phyloP scores from a whole-genome alignment of 805 yeast genomes.

The Nakazawaea laoshanensis region DNA sequence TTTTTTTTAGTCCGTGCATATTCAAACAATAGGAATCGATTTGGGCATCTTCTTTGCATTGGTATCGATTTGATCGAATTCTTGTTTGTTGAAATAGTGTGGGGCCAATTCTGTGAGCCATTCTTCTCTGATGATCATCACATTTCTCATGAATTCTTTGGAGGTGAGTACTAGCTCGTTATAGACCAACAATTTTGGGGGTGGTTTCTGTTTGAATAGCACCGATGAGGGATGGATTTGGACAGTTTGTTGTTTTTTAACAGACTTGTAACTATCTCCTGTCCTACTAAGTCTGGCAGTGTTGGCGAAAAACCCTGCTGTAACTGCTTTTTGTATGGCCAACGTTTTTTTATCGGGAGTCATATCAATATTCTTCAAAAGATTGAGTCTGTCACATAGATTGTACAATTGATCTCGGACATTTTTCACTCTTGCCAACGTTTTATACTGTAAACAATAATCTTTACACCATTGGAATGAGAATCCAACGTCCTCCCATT shows the following conservation, averaged over 20 bases:
- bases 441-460: slow-evolving; percentile 68
- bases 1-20: too few relatives aligned
- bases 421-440: slow-evolving; percentile 59
- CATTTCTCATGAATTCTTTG: slow-evolving; percentile 81
- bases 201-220: slow-evolving; percentile 56
- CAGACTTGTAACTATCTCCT: slow-evolving; percentile 64
- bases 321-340: slow-evolving; percentile 43
- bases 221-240: slow-evolving; percentile 82
- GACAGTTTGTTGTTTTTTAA: slow-evolving; percentile 64
- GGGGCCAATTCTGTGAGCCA: slow-evolving; percentile 77
- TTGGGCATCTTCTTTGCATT: slow-evolving; percentile 10
- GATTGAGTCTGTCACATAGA: slow-evolving; percentile 48
- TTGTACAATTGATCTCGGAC: slow-evolving; percentile 61
- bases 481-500: slow-evolving; percentile 62
- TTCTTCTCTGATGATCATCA: slow-evolving; percentile 60
- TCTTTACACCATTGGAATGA: slow-evolving; percentile 82
- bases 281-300: slow-evolving; percentile 47
- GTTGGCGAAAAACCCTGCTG: slow-evolving; percentile 65
- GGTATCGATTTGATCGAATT: slow-evolving; percentile 12
- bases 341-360: slow-evolving; percentile 17
- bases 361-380: slow-evolving; percentile 24
- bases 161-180: slow-evolving; percentile 80
- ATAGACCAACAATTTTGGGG: slow-evolving; percentile 66
- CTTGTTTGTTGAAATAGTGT: slow-evolving; percentile 28
- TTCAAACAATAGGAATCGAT: too few relatives aligned